Conservation (phyloP, 257 asterid species). For the Eustoma russellianum region DNA sequence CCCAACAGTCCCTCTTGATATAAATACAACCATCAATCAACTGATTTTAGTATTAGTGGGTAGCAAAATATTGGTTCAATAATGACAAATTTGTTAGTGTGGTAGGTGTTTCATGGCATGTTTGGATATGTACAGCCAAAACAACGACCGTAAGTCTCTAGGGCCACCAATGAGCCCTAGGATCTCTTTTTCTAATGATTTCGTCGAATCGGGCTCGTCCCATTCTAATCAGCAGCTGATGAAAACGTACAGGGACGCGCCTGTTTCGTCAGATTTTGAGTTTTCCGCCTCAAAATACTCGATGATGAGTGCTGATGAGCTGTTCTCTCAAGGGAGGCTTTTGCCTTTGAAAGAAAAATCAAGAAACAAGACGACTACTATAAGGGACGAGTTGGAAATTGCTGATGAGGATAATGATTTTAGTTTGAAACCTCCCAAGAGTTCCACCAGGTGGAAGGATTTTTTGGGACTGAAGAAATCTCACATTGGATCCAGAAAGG, state of each 20-base stretch:
- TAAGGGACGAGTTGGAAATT: conserved; percentile 59
- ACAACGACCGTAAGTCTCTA: conserved; percentile 9
- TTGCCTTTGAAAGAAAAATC: conserved; percentile 52
- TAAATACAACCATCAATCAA: conserved; percentile 1
- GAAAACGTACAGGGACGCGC: conserved; percentile 52
- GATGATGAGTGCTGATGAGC: conserved; percentile 84
- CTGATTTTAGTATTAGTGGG: no score
- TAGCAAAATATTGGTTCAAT: background rate
- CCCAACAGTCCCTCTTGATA: conserved; percentile 9
- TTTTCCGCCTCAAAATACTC: conserved; percentile 63
- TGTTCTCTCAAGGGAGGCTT: conserved; percentile 64
- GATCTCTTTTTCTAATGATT: conserved; percentile 88
- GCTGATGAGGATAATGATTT: conserved; percentile 27
- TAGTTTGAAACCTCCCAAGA: conserved; percentile 59
- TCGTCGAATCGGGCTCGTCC: conserved; percentile 31
- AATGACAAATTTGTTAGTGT: conserved; percentile 24
- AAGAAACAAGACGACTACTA: conserved; percentile 30
- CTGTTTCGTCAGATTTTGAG: conserved; percentile 83
- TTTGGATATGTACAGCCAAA: conserved; percentile 69
- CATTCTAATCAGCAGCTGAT: conserved; percentile 23
- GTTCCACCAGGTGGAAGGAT: conserved; percentile 74
- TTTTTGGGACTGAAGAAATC: conserved; percentile 61
- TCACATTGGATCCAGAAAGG: conserved; percentile 63
- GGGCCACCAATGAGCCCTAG: conserved; percentile 61
- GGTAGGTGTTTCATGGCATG: conserved; percentile 49